These are phyloP conservation scores for Bodo saltans DNA, from an alignment of 78 protist genomes.

Conservation along the genomic window DNA sequence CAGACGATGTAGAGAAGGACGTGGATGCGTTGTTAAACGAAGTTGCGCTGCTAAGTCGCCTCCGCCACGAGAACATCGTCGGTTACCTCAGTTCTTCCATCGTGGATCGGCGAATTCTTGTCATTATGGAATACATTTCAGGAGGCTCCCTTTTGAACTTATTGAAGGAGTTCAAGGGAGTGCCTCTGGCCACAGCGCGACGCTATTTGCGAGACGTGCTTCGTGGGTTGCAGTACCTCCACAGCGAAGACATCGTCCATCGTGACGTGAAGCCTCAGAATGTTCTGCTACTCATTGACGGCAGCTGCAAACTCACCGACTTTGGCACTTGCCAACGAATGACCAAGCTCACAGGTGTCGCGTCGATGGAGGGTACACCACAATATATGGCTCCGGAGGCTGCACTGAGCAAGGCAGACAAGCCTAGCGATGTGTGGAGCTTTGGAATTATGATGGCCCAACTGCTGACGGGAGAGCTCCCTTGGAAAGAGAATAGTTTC, in stretches of 20 bases:
- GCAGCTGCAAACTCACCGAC: slow-evolving; percentile 13
- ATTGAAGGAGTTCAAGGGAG: background rate
- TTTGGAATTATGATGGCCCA: background rate
- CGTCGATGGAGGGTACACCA: slow-evolving; percentile 6
- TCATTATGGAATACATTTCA: slow-evolving; percentile 13
- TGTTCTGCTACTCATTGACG: slow-evolving; percentile 26
- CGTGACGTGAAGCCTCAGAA: slow-evolving; percentile 20
- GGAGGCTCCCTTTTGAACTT: slow-evolving; percentile 14
- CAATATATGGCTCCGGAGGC: slow-evolving; percentile 28
- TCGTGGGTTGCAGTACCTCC: slow-evolving; percentile 16
- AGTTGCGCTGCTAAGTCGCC: background rate
- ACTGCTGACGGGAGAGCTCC: slow-evolving; percentile 19
- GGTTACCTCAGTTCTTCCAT: background rate
- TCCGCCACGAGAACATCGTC: slow-evolving; percentile 3
- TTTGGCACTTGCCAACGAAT: slow-evolving; percentile 16
- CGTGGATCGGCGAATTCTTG: background rate
- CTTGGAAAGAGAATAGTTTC: background rate
- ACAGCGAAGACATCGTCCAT: slow-evolving; percentile 14
- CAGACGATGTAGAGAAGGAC: background rate
- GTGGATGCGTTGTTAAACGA: slow-evolving; percentile 17
- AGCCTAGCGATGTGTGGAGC: slow-evolving; percentile 19
- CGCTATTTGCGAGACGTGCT: slow-evolving; percentile 7
- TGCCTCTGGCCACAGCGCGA: background rate
- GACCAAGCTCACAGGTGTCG: background rate
- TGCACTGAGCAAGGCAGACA: background rate